Base-by-base conservation (phyloP, 306 rosid genomes). In the Vigna reflexopilosa region DNA sequence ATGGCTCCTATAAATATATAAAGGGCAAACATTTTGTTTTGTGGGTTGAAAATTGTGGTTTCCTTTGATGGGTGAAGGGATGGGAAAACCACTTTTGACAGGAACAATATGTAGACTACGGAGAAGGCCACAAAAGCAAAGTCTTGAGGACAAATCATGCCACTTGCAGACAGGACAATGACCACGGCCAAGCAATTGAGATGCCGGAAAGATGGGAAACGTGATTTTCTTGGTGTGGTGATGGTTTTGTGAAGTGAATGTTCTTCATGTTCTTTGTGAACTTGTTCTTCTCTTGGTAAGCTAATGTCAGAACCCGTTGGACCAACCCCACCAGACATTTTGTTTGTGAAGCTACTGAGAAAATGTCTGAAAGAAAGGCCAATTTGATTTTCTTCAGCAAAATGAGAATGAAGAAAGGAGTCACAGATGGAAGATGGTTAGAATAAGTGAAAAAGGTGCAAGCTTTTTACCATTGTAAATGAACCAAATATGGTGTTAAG, bases 271-370 rank as follows among this genome's bases (percentile, higher is more conserved):
- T 85, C 89, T 82, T 83, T 87, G 91, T 76, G 87, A 17, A 50
- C 76, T 67, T 93, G 91, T 67, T 85, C 73, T 36, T 87, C 95
- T 63, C 66, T 76, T 38, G 90, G 92, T 13, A 85, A 86, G 86
- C 87, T 83, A 9, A 91, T 87, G 74, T 89, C 97, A 59, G 48
- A 71, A 71, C 77, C 87, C 0, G 88, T 87, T 77, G 90, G 92
- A 68, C 96, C 98, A 81, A 90, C 93, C 50, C 97, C 98, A 36
- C 95, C 95, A 61, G 98, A 91, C 98, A 93, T 86, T 87, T 82
- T 76, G 28, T 74, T 82, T 73, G 28, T 74, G 47, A 1, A 14
- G 36, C 24, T 65, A 13, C 51, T 36, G 9, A 55, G 51, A 54
- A 2, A 44, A 40, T 19, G 9, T 26, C 42, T 28, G 16, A 11